Percentiles rank a stretch among this genome's conserved stretches.
Conservation (phyloP, 345 rosid species). For the Lepidium didymum region DNA sequence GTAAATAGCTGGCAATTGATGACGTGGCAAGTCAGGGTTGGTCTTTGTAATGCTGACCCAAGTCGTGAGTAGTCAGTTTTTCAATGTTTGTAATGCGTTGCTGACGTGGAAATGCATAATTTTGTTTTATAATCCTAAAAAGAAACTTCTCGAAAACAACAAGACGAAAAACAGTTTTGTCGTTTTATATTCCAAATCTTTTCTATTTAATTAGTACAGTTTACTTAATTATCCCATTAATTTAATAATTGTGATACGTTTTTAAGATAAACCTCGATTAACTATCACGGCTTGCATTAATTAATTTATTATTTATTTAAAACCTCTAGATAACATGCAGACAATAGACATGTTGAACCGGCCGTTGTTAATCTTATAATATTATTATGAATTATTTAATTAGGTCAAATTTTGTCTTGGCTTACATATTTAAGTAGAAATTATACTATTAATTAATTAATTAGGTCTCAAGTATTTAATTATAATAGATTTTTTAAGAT, state of each 20-base stretch:
- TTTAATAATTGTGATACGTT: not conserved
- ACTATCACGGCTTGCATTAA: not conserved
- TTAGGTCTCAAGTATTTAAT: no score
- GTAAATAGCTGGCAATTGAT: not conserved
- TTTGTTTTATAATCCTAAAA: not conserved
- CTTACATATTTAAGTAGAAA: not conserved
- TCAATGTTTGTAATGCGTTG: constrained; percentile 13
- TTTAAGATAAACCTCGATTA: not conserved
- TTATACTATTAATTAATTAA: no score
- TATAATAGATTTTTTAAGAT: not conserved
- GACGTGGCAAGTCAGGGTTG: constrained; percentile 21
- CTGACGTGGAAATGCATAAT: constrained; percentile 26
- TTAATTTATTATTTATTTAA: not conserved
- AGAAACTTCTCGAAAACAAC: constrained; percentile 19
- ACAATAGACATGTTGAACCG: not conserved
- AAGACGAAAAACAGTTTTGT: constrained; percentile 16
- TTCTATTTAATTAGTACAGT: not conserved
- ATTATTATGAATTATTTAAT: not conserved
- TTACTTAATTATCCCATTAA: not conserved
- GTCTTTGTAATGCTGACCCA: constrained; percentile 6
- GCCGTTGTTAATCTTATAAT: not conserved
- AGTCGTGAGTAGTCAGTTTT: constrained; percentile 16
- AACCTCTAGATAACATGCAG: not conserved
- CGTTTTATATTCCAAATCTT: not conserved
- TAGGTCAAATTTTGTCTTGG: not conserved